These are phyloP conservation scores for Cryptococcus sp. DNA, from an alignment of 1,284 basidiomycete species.

Conservation along the genomic window DNA sequence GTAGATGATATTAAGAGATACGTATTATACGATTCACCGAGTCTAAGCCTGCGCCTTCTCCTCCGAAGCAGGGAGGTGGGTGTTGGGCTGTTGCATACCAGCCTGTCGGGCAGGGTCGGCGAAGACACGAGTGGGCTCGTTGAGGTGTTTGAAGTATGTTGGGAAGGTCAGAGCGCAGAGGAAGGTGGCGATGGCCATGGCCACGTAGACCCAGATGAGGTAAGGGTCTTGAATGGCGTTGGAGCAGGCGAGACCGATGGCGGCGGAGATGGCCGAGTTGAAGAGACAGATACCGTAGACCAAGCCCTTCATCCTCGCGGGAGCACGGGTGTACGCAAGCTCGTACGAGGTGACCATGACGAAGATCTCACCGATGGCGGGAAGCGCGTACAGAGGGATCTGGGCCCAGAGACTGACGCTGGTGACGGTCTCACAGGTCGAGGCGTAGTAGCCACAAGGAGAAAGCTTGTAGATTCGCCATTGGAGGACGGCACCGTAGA, in stretches of 20 bases:
- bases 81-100: conserved; percentile 14
- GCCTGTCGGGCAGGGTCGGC: conserved; percentile 42
- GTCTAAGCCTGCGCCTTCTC: too few relatives aligned
- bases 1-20: too few relatives aligned
- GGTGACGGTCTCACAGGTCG: conserved; percentile 43
- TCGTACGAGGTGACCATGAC: conserved; percentile 58
- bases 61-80: too few relatives aligned
- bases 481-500: conserved; percentile 56
- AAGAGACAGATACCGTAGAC: conserved; percentile 54
- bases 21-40: too few relatives aligned
- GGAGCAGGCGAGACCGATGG: conserved; percentile 48
- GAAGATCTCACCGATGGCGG: conserved; percentile 57
- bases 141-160: conserved; percentile 45
- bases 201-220: conserved; percentile 54
- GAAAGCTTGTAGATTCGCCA: conserved; percentile 55
- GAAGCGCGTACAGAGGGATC: conserved; percentile 55
- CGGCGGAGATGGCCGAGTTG: conserved; percentile 55
- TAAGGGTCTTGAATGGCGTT: conserved; percentile 52
- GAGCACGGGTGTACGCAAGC: conserved; percentile 55
- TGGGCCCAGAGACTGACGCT: conserved; percentile 52
- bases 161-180: conserved; percentile 40
- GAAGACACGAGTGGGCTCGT: conserved; percentile 41
- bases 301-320: conserved; percentile 54
- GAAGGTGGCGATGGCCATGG: conserved; percentile 47
- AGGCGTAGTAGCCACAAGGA: conserved; percentile 54